Evolutionary conservation across 257 asterid species (phyloP), one percentile per base, ranked within the genome.

Genomic region (Gynochthodes officinalis): DNA sequence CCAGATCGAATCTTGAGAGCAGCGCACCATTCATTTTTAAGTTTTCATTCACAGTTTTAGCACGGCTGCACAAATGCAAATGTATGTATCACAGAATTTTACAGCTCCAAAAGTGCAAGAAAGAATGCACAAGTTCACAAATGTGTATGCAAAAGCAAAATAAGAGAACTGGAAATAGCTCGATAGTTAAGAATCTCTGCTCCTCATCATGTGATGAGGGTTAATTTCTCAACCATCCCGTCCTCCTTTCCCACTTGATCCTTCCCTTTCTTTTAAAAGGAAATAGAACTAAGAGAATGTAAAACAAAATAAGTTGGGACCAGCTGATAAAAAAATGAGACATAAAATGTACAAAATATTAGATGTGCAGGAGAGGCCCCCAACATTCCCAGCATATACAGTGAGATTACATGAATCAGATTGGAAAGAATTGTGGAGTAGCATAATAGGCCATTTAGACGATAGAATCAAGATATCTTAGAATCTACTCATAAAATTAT

Each of bases 21-120:
- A 95, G 92, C 72, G 99, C 95, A 67, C 88, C 90, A 84, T 81
- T 92, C 98, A 95, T 89, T 85, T 90, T 95, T 76, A 95, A 89
- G 83, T 95, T 95, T 86, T 95, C 99, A 70, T 95, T 92, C 87
- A 95, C 99, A 66, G 99, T 95, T 82, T 92, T 95, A 77, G 99
- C 95, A 52, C 99, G 99, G 85, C 99, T 94, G 98, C 69, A 66
- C 58, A 52, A 83, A 50, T 62, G 40, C 53, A 65, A 63, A 52
- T 8, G 35, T 46, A 18, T 18, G 43, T 28, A 37, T 48, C 59
- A 67, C 40, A 15, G 30, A 61, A 67, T 67, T 46, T 50, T 33
- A 48, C 28, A 46, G 21, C 37, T 18, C 61, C 57, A 67, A 30
- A 67, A 43, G 12, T 40, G 14, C 43, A 28, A 43, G 59, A 67